These are phyloP conservation scores for Ogataea glucozyma DNA, from an alignment of 805 yeast species.

Conservation along the genomic window DNA sequence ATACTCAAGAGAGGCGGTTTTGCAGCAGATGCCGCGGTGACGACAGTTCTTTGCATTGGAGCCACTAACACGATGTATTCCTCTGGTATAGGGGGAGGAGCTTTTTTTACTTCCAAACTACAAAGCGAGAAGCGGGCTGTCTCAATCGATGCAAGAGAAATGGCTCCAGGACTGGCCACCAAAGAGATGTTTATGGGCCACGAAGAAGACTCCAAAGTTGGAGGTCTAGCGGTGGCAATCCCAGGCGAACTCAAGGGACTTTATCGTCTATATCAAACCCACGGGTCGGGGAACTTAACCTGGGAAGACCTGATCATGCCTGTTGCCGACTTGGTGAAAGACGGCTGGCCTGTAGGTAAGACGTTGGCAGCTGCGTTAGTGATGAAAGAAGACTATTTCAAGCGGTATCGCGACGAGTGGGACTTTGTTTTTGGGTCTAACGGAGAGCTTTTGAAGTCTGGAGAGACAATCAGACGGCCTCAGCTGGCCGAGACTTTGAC, in stretches of 20 bases:
- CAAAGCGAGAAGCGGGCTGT: constrained; percentile 48
- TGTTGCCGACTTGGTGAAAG: constrained; percentile 60
- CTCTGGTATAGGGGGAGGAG: constrained; percentile 97
- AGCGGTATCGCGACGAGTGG: constrained; percentile 50
- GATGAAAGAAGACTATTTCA: constrained; percentile 35
- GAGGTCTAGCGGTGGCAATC: constrained; percentile 85
- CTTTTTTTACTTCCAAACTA: constrained; percentile 55
- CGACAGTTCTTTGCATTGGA: constrained; percentile 88
- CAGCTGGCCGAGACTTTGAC: constrained; percentile 66
- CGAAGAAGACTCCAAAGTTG: constrained; percentile 57
- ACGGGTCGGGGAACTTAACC: constrained; percentile 67
- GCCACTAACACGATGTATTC: constrained; percentile 77
- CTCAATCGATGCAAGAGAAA: constrained; percentile 83
- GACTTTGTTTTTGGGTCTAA: constrained; percentile 46
- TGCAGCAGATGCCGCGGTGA: constrained; percentile 93
- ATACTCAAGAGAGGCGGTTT: constrained; percentile 62
- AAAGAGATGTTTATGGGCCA: constrained; percentile 61
- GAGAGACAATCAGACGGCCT: constrained; percentile 63
- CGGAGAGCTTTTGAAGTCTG: constrained; percentile 42
- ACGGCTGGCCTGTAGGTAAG: constrained; percentile 61
- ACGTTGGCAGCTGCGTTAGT: constrained; percentile 46
- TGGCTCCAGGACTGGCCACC: constrained; percentile 68
- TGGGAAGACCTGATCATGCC: constrained; percentile 81
- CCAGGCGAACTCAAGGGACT: constrained; percentile 93
- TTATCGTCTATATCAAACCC: constrained; percentile 55